phyloP scores from a whole-genome alignment of 2,329 filamentous ascomycete genomes.

The Xylariales sp. region DNA sequence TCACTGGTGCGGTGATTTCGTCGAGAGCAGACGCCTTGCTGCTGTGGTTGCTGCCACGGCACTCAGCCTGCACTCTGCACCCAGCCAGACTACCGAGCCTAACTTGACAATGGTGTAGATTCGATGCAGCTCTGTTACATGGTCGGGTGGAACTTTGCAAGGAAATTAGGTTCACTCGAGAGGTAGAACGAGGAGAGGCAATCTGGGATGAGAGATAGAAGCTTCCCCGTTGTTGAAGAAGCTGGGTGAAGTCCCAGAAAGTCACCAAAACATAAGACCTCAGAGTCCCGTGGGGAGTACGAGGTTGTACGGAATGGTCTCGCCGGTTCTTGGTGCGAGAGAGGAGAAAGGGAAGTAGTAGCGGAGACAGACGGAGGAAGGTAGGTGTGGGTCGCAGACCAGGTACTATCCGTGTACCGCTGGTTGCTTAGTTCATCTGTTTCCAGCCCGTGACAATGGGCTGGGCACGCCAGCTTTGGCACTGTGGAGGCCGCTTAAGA shows the following conservation, averaged over 20 bases:
- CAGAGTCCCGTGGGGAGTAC: conserved; percentile 14
- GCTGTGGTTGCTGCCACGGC: too few relatives aligned
- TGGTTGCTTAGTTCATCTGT: conserved; percentile 16
- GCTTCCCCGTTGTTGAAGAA: too few relatives aligned
- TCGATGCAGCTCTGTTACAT: conserved; percentile 10
- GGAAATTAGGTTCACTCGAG: not conserved
- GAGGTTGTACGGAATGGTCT: conserved; percentile 20
- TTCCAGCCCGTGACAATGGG: conserved; percentile 6
- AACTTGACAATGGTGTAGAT: conserved; percentile 25
- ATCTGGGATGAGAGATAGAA: not conserved
- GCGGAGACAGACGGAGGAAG: conserved; percentile 10
- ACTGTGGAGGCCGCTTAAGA: not conserved
- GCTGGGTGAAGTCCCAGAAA: too few relatives aligned
- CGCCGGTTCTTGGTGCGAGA: conserved; percentile 20
- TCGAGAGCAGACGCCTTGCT: conserved; percentile 14
- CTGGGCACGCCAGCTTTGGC: conserved; percentile 9
- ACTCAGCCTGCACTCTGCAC: conserved; percentile 20
- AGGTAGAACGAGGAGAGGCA: not conserved
- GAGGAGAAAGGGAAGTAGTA: conserved; percentile 22
- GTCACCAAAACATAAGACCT: not conserved
- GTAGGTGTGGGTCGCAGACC: conserved; percentile 13
- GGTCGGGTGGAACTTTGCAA: conserved; percentile 1
- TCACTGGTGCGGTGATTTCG: conserved; percentile 1
- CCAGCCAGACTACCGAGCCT: conserved; percentile 26
- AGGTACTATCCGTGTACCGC: conserved; percentile 11